Conservation (phyloP, 169 alveolate species). For the Cryptosporidium felis region DNA sequence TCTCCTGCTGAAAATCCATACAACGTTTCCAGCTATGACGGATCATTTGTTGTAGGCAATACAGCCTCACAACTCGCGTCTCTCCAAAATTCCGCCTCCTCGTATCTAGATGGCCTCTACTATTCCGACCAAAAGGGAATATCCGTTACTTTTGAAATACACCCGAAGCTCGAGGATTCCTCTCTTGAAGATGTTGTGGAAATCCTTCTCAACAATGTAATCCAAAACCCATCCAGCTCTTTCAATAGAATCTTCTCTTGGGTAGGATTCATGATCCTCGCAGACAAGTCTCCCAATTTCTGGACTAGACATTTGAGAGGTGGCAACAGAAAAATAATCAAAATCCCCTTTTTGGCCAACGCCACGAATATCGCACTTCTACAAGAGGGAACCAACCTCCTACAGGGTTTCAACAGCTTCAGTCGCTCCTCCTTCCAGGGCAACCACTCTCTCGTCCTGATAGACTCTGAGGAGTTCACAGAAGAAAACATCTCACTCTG, state of each 20-base stretch:
- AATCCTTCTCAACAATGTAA: slow-evolving; percentile 23
- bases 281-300: slow-evolving; percentile 66
- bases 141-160: slow-evolving; percentile 59
- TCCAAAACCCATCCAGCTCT: slow-evolving; percentile 65
- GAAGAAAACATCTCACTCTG: slow-evolving; percentile 9
- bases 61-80: neutral
- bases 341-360: slow-evolving; percentile 29
- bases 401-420: neutral
- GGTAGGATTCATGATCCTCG: slow-evolving; percentile 68
- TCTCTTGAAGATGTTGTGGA: slow-evolving; percentile 58
- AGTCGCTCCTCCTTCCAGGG: too few relatives aligned
- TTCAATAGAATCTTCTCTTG: slow-evolving; percentile 64
- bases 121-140: slow-evolving; percentile 47
- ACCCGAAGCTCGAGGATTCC: slow-evolving; percentile 18
- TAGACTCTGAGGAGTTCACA: neutral
- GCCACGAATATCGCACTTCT: neutral
- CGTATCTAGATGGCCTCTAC: neutral
- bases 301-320: slow-evolving; percentile 72
- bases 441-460: neutral
- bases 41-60: neutral
- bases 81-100: neutral
- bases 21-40: neutral
- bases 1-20: slow-evolving; percentile 63
- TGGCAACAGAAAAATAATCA: slow-evolving; percentile 32
- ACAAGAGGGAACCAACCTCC: neutral